Percentiles rank a stretch among this genome's conserved stretches.
Conservation (phyloP, 495 filamentous ascomycete genomes). For the Penicillium daleae region DNA sequence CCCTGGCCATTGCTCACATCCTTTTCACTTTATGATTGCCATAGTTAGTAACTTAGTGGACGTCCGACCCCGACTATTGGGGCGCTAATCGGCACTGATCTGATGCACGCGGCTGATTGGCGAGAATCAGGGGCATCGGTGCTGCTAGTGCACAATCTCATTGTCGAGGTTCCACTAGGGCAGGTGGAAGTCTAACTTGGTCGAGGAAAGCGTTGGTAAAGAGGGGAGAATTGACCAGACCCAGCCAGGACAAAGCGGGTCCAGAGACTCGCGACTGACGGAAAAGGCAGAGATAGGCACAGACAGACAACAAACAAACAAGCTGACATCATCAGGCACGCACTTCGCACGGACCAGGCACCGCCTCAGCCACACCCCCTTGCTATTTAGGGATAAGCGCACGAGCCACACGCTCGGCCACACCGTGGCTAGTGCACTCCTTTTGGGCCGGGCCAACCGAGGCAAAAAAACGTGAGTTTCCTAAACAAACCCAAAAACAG, state of each 20-base stretch:
- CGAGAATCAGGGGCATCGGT: background rate
- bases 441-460: background rate
- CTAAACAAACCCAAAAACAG: background rate
- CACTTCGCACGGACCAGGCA: background rate
- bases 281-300: background rate
- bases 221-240: background rate
- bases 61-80: slow-evolving; percentile 25
- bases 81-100: slow-evolving; percentile 21
- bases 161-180: slow-evolving; percentile 7
- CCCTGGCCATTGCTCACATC: background rate
- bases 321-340: slow-evolving; percentile 5
- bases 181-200: background rate
- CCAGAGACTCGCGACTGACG: background rate
- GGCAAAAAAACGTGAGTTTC: background rate
- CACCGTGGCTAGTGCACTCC: slow-evolving; percentile 29
- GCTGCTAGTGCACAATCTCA: slow-evolving; percentile 11
- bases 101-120: slow-evolving; percentile 13
- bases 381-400: slow-evolving; percentile 23
- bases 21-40: slow-evolving; percentile 1
- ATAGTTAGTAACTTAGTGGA: slow-evolving; percentile 13
- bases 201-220: background rate
- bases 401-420: slow-evolving; percentile 32
- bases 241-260: no score
- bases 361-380: slow-evolving; percentile 32
- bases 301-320: background rate